Conservation (phyloP, 768 basidiomycete genomes). For the Boletellus ananiceps region DNA sequence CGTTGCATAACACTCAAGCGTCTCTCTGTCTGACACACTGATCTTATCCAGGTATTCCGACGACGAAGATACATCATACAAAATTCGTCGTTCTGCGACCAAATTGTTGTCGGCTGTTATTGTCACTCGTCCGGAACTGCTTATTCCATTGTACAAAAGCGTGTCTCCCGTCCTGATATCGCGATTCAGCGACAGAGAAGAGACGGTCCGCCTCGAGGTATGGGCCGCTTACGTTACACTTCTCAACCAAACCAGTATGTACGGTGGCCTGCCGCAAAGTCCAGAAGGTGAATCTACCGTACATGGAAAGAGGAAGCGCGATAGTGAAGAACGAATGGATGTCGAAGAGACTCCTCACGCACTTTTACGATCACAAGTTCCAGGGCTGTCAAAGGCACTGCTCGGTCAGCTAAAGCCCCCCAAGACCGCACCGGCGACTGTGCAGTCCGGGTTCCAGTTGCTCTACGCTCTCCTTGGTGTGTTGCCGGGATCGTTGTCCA, state of each 20-base stretch:
- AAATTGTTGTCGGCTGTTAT: conserved; percentile 85
- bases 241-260: conserved; percentile 79
- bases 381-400: conserved; percentile 72
- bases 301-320: conserved; percentile 71
- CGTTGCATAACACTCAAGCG: conserved; percentile 22
- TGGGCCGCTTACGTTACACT: conserved; percentile 83
- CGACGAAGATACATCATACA: conserved; percentile 98
- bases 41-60: conserved; percentile 73
- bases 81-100: conserved; percentile 89
- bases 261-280: conserved; percentile 58
- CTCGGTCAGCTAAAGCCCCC: conserved; percentile 80
- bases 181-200: conserved; percentile 91
- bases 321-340: conserved; percentile 68
- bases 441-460: conserved; percentile 84
- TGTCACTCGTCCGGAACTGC: conserved; percentile 84
- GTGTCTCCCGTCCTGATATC: conserved; percentile 88
- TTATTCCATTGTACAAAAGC: conserved; percentile 71
- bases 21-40: background rate
- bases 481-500: conserved; percentile 77
- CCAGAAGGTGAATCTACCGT: conserved; percentile 45
- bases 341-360: conserved; percentile 69
- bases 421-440: conserved; percentile 70
- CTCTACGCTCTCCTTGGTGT: conserved; percentile 73
- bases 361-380: conserved; percentile 71
- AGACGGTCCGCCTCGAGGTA: conserved; percentile 88